Evolutionary conservation across 2,329 filamentous ascomycete species (phyloP).

Genomic region (Hyphodiscus sp.): DNA sequence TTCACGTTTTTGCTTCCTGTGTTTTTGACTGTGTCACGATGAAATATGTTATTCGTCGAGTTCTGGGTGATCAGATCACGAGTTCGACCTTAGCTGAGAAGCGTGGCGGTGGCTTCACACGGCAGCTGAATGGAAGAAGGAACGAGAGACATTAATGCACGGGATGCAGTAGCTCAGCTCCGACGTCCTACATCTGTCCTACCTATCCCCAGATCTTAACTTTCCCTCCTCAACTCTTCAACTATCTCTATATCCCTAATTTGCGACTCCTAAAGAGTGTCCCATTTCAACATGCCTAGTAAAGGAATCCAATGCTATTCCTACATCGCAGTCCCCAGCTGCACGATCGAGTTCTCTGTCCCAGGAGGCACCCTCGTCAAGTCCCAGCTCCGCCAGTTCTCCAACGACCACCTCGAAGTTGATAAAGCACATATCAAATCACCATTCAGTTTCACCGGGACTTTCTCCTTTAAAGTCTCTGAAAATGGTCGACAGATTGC

Average conservation of each 20-base stretch:
- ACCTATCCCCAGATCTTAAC: not conserved
- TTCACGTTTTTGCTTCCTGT: too few species aligned
- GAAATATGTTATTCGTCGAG: not conserved
- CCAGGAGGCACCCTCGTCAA: conserved; percentile 32
- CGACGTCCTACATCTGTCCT: not conserved
- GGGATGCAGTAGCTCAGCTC: not conserved
- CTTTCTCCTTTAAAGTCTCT: conserved; percentile 38
- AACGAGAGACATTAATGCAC: not conserved
- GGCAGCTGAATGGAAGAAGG: not conserved
- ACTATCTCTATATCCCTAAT: not conserved
- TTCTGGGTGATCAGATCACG: not conserved
- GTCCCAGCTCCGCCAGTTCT: conserved; percentile 31
- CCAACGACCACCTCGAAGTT: conserved; percentile 38
- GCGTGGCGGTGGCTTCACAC: not conserved
- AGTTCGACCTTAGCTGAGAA: not conserved
- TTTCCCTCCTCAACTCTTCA: not conserved
- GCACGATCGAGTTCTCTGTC: conserved; percentile 39
- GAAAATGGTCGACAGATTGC: conserved; percentile 35
- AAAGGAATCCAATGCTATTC: conserved; percentile 35
- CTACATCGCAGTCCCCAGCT: conserved; percentile 35
- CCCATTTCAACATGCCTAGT: conserved; percentile 33
- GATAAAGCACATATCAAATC: conserved; percentile 37
- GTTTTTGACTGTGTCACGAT: too few species aligned
- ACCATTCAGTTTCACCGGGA: conserved; percentile 38
- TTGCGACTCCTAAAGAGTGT: not conserved